Percentiles rank a stretch among this genome's conserved stretches.
These are phyloP conservation scores for Lentinula raphanica DNA, from an alignment of 768 basidiomycete genomes.

Conservation along the genomic window DNA sequence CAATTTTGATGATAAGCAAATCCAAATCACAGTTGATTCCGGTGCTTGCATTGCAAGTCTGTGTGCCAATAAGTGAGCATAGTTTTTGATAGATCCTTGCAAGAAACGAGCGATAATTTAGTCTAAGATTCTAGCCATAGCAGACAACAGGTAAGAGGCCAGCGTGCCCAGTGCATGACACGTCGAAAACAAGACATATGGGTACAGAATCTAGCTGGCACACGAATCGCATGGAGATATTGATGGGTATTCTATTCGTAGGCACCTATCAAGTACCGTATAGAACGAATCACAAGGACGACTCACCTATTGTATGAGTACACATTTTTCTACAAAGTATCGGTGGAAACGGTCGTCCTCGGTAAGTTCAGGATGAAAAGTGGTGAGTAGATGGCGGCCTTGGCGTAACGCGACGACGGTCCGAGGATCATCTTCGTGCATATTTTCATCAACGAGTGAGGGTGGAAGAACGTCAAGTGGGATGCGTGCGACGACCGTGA, in stretches of 20 bases:
- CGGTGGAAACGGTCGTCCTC: slow-evolving; percentile 86
- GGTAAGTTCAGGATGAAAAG: slow-evolving; percentile 93
- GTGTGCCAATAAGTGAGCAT: too few relatives aligned
- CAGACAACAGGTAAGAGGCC: not conserved
- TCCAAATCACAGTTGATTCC: too few relatives aligned
- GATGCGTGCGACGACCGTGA: slow-evolving; percentile 68
- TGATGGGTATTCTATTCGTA: not conserved
- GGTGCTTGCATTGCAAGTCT: too few relatives aligned
- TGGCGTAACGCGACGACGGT: slow-evolving; percentile 82
- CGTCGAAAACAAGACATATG: not conserved
- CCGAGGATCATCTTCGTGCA: slow-evolving; percentile 50
- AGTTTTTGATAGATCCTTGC: too few relatives aligned
- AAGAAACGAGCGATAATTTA: not conserved
- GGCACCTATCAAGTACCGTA: not conserved
- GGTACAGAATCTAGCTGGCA: not conserved
- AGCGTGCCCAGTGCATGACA: not conserved
- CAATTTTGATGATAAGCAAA: too few relatives aligned
- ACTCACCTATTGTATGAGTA: slow-evolving; percentile 26
- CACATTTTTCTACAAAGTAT: slow-evolving; percentile 79
- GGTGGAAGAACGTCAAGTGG: slow-evolving; percentile 46
- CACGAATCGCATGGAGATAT: not conserved
- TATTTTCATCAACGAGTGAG: slow-evolving; percentile 32
- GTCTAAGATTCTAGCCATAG: not conserved
- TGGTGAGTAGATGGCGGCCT: slow-evolving; percentile 79
- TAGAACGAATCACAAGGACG: slow-evolving; percentile 1